These are phyloP conservation scores for Babesia divergens DNA, from an alignment of 169 alveolate genomes.

Conservation along the genomic window DNA sequence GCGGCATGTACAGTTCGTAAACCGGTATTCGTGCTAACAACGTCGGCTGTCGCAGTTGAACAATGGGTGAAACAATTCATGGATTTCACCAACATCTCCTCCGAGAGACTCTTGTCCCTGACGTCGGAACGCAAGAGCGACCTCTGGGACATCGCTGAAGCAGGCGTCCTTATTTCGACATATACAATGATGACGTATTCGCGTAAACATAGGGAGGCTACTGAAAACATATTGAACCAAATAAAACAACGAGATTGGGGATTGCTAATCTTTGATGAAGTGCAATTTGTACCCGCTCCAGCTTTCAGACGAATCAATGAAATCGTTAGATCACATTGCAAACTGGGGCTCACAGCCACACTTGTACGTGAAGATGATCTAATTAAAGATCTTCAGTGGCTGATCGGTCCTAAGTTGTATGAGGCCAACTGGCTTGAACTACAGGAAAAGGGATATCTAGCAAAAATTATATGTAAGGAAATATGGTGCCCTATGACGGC, in stretches of 20 bases:
- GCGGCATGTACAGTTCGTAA: conserved; percentile 96
- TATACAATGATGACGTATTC: conserved; percentile 93
- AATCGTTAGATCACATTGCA: conserved; percentile 90
- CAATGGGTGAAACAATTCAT: conserved; percentile 88
- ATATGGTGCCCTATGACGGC: conserved; percentile 99
- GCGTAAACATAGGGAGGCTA: conserved; percentile 87
- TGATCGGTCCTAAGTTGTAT: conserved; percentile 98
- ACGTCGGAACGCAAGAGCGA: conserved; percentile 93
- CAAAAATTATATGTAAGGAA: conserved; percentile 96
- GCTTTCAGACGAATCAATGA: conserved; percentile 89
- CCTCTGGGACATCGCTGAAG: conserved; percentile 83
- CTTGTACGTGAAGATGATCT: conserved; percentile 98
- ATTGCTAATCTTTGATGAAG: conserved; percentile 96
- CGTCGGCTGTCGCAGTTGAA: conserved; percentile 91
- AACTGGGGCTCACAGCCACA: conserved; percentile 99
- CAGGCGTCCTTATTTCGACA: conserved; percentile 93
- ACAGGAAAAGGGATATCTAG: conserved; percentile 94
- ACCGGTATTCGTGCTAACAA: conserved; percentile 87
- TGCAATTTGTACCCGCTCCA: conserved; percentile 98
- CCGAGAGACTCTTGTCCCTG: conserved; percentile 85
- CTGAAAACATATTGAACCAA: conserved; percentile 81
- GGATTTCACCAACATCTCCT: conserved; percentile 87
- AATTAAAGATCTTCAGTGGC: conserved; percentile 95
- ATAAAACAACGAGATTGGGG: conserved; percentile 96
- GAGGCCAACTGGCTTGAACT: conserved; percentile 99